A percentile compares a stretch with the other conserved stretches of the same genome.
Evolutionary conservation across 768 basidiomycete genomes (phyloP).

Genomic region (Termitomyces sp.): DNA sequence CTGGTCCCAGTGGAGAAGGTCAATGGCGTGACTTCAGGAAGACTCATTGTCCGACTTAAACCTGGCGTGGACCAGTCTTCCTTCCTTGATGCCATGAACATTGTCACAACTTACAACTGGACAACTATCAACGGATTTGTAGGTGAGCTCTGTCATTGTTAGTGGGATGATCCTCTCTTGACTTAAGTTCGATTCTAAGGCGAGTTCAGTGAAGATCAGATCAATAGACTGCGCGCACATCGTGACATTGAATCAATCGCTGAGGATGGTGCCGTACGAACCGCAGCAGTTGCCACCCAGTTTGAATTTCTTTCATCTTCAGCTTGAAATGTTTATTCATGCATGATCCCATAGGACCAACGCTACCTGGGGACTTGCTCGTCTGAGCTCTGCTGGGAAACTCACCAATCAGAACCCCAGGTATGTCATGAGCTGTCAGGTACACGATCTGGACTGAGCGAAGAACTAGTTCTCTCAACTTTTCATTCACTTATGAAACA

Average conservation of each 20-base stretch:
- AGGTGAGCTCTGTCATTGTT: conserved; percentile 13
- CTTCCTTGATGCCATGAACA: too few species aligned
- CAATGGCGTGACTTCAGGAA: too few species aligned
- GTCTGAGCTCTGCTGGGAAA: conserved; percentile 21
- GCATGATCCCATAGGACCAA: conserved; percentile 19
- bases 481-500: too few species aligned
- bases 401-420: conserved; percentile 18
- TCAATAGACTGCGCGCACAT: conserved; percentile 18
- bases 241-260: conserved; percentile 20
- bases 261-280: conserved; percentile 27
- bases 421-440: not conserved
- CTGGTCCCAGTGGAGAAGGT: too few species aligned
- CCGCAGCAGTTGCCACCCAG: conserved; percentile 19
- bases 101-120: too few species aligned
- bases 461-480: not conserved
- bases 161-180: not conserved
- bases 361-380: conserved; percentile 18
- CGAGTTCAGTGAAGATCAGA: conserved; percentile 10
- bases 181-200: not conserved
- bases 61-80: too few species aligned
- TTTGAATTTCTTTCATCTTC: conserved; percentile 1
- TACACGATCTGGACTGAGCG: not conserved
- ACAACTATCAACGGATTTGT: conserved; percentile 25
- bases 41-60: too few species aligned
- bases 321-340: too few species aligned